Evolutionary conservation across 306 rosid species (phyloP).

Genomic region (Glycine tomentella): DNA sequence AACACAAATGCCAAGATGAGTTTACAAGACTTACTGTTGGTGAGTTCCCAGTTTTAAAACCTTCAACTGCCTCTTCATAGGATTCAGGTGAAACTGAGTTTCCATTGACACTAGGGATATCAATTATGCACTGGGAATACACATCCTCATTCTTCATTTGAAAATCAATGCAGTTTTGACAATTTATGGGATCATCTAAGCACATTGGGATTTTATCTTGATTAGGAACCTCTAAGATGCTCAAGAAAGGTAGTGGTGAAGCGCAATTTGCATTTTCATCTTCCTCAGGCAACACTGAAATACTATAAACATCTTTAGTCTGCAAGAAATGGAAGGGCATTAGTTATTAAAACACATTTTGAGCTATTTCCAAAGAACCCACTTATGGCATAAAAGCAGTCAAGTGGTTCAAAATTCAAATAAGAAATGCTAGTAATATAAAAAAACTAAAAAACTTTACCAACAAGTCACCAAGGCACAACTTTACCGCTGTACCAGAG

Average conservation of each 20-base stretch:
- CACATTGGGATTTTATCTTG: conserved; percentile 60
- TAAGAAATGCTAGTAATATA: too few species aligned
- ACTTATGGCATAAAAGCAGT: conserved; percentile 29
- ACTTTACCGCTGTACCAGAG: too few species aligned
- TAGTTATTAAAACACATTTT: conserved; percentile 14
- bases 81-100: conserved; percentile 60
- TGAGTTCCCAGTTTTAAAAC: conserved; percentile 62
- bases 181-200: conserved; percentile 60
- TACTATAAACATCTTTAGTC: conserved; percentile 72
- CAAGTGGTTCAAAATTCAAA: conserved; percentile 39
- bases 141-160: conserved; percentile 57
- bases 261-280: conserved; percentile 55
- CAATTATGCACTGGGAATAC: conserved; percentile 70
- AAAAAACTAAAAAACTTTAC: too few species aligned
- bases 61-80: conserved; percentile 66
- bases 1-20: conserved; percentile 23
- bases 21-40: conserved; percentile 64
- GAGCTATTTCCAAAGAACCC: conserved; percentile 6
- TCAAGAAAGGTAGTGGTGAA: conserved; percentile 65
- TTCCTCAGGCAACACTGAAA: conserved; percentile 66
- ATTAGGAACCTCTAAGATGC: conserved; percentile 70
- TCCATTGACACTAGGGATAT: conserved; percentile 66
- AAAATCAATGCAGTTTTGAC: conserved; percentile 68
- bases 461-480: too few species aligned
- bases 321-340: conserved; percentile 47